Percentiles rank a stretch among this genome's conserved stretches.
Conservation (phyloP, 805 yeast genomes). For the Nakazawaea peltata region DNA sequence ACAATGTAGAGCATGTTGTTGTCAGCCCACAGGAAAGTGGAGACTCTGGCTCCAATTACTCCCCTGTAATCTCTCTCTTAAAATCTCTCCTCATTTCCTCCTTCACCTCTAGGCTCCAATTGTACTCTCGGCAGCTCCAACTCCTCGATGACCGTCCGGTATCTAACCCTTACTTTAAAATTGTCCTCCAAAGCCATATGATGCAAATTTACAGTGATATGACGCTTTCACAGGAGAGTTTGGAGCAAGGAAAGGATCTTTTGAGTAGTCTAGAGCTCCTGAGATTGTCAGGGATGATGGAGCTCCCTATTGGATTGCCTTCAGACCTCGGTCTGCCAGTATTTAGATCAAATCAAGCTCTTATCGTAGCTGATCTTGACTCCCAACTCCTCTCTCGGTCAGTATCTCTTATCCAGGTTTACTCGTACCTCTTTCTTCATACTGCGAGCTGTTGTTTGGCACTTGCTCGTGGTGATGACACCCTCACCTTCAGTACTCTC, state of each 20-base stretch:
- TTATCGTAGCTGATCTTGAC: no score
- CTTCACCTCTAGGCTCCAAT: constrained; percentile 37
- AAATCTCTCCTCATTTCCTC: constrained; percentile 45
- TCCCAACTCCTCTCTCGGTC: no score
- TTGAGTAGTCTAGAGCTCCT: no score
- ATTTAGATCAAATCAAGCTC: no score
- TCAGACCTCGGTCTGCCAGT: no score
- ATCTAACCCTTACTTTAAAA: constrained; percentile 10
- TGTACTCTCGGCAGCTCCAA: constrained; percentile 22
- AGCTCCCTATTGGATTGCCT: no score
- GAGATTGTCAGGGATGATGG: no score
- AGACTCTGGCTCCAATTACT: no score
- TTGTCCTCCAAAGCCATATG: constrained; percentile 19
- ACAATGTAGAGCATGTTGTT: background rate
- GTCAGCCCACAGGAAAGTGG: background rate
- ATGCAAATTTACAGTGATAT: constrained; percentile 35
- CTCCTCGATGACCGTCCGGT: constrained; percentile 13
- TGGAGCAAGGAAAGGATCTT: constrained; percentile 21
- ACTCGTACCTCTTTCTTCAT: constrained; percentile 25
- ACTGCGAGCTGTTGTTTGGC: constrained; percentile 21
- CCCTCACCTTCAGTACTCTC: constrained; percentile 20
- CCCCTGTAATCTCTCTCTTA: constrained; percentile 30
- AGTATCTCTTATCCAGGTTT: no score
- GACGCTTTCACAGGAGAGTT: constrained; percentile 53
- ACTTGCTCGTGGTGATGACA: constrained; percentile 16